Percentiles rank a stretch among this genome's conserved stretches.
Conservation (phyloP, 176 grass and related monocot genomes). For the Juncus effusus region DNA sequence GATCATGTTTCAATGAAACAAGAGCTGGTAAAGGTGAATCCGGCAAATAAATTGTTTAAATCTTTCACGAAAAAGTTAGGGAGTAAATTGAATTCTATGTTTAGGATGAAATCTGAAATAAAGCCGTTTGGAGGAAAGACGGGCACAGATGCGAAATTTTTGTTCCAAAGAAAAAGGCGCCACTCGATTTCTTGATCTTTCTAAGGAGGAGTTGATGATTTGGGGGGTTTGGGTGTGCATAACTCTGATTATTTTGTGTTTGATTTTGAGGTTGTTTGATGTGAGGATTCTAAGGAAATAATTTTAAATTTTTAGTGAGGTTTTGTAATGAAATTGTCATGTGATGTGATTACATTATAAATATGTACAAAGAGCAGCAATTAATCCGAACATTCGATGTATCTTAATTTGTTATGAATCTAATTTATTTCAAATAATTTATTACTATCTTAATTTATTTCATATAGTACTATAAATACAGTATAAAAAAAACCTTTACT, state of each 20-base stretch:
- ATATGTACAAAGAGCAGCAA: constrained; percentile 16
- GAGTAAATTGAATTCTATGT: constrained; percentile 33
- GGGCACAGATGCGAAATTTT: constrained; percentile 18
- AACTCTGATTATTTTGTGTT: constrained; percentile 15
- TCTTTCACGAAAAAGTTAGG: constrained; percentile 71
- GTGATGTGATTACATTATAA: not conserved
- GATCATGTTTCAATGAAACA: constrained; percentile 94
- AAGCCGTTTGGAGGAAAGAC: constrained; percentile 32
- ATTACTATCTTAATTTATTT: too few relatives aligned
- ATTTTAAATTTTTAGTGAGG: not conserved
- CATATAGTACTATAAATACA: too few relatives aligned
- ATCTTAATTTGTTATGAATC: too few relatives aligned
- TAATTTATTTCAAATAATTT: too few relatives aligned
- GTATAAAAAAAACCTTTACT: too few relatives aligned
- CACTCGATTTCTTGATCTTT: constrained; percentile 33
- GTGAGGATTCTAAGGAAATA: not conserved
- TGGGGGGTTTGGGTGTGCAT: constrained; percentile 14
- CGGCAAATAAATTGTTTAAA: constrained; percentile 64
- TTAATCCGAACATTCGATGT: too few relatives aligned
- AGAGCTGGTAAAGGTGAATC: constrained; percentile 65
- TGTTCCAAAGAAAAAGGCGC: constrained; percentile 37
- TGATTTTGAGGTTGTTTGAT: constrained; percentile 20
- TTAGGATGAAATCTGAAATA: constrained; percentile 32
- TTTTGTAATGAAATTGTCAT: constrained; percentile 16
- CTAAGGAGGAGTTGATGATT: not conserved